phyloP scores from a whole-genome alignment of 306 rosid species.

The Trifolium fragiferum region DNA sequence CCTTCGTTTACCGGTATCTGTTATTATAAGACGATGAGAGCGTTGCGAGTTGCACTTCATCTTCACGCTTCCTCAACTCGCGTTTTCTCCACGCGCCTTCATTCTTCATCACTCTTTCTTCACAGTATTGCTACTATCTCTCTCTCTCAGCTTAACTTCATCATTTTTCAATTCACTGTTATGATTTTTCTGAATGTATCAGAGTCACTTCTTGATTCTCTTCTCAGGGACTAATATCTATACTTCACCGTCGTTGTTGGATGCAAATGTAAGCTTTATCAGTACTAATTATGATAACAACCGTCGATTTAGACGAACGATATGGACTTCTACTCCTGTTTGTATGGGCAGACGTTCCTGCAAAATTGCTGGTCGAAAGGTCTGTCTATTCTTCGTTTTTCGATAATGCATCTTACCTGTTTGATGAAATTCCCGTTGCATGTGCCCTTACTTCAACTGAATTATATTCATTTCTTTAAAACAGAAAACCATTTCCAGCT shows the following conservation, averaged over 20 bases:
- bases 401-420: slow-evolving; percentile 44
- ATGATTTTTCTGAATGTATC: slow-evolving; percentile 11
- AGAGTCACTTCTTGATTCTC: slow-evolving; percentile 39
- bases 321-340: slow-evolving; percentile 67
- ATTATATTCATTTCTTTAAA: not conserved
- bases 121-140: slow-evolving; percentile 38
- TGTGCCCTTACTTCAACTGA: not conserved
- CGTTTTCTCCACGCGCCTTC: slow-evolving; percentile 46
- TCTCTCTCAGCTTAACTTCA: slow-evolving; percentile 3
- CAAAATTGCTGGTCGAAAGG: slow-evolving; percentile 98
- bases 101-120: slow-evolving; percentile 40
- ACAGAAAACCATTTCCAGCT: not conserved
- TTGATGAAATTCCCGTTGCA: slow-evolving; percentile 49
- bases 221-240: slow-evolving; percentile 54
- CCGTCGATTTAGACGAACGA: slow-evolving; percentile 43
- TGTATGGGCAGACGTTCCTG: slow-evolving; percentile 94
- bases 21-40: slow-evolving; percentile 44
- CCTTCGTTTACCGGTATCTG: not conserved
- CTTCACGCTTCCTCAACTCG: slow-evolving; percentile 49
- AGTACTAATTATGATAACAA: not conserved
- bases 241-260: slow-evolving; percentile 35
- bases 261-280: slow-evolving; percentile 25
- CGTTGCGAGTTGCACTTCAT: slow-evolving; percentile 51
- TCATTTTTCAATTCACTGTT: not conserved
- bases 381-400: not conserved